Evolutionary conservation across 192 early-diverging fungal species (phyloP).

Genomic region (Mortierella hygrophila): DNA sequence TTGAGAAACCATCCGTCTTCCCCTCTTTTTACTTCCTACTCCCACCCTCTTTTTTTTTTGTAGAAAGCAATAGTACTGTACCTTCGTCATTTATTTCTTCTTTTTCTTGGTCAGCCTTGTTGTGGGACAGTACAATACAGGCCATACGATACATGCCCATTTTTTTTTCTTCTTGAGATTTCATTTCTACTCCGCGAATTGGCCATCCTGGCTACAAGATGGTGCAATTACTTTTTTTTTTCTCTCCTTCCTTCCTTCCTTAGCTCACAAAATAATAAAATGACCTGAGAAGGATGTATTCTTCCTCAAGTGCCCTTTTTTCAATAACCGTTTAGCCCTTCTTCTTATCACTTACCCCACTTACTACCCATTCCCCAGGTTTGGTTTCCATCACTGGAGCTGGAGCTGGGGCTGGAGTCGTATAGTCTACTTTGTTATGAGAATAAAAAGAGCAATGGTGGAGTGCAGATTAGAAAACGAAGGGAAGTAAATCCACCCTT

Average conservation of each 20-base stretch:
- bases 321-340: not conserved
- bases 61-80: not conserved
- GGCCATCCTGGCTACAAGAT: conserved; percentile 6
- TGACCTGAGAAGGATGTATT: not conserved
- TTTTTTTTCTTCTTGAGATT: not conserved
- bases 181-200: conserved; percentile 7
- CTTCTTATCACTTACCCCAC: not conserved
- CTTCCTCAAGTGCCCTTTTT: not conserved
- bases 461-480: not conserved
- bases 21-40: not conserved
- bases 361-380: not conserved
- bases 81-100: not conserved
- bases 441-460: not conserved
- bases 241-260: not conserved
- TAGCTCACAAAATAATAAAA: not conserved
- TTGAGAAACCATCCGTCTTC: not conserved
- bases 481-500: not conserved
- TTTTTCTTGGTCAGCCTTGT: not conserved
- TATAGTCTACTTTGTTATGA: not conserved
- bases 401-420: not conserved
- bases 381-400: not conserved
- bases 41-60: not conserved
- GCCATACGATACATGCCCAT: not conserved
- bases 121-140: no score
- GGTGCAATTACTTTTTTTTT: not conserved